Evolutionary conservation across 106 monocot genomes (phyloP).

Genomic region (Dendrobium huoshanense): DNA sequence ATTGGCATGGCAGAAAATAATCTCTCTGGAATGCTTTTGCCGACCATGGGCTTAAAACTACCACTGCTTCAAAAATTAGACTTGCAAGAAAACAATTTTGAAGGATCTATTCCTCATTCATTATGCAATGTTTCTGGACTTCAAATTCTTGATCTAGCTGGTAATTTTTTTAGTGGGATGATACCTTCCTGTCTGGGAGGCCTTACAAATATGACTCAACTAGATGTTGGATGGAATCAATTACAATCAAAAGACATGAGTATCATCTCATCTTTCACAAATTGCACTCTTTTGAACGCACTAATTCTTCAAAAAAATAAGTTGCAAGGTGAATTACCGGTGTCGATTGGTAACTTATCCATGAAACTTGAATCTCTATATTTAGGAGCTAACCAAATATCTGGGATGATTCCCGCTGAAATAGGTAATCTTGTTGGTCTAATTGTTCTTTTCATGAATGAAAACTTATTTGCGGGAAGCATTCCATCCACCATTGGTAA

Average conservation of each 20-base stretch:
- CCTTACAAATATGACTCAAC: not conserved
- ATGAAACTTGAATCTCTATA: conserved; percentile 7
- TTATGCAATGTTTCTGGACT: conserved; percentile 12
- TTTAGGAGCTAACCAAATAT: conserved; percentile 16
- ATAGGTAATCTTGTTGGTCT: conserved; percentile 16
- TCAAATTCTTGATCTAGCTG: not conserved
- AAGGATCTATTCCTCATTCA: conserved; percentile 32
- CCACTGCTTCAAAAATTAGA: conserved; percentile 15
- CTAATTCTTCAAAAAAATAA: conserved; percentile 8
- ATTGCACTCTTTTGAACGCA: conserved; percentile 5
- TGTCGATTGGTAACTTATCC: conserved; percentile 17
- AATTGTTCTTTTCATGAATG: not conserved
- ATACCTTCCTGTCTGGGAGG: conserved; percentile 23
- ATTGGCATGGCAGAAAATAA: not conserved
- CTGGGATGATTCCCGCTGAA: conserved; percentile 22
- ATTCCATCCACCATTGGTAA: conserved; percentile 17
- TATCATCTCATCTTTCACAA: conserved; percentile 23
- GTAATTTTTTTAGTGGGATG: conserved; percentile 18
- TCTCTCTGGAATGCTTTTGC: conserved; percentile 17
- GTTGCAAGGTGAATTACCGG: conserved; percentile 14
- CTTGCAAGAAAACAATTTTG: conserved; percentile 19
- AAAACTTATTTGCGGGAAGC: conserved; percentile 13
- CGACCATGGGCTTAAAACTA: conserved; percentile 13
- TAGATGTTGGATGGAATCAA: conserved; percentile 11
- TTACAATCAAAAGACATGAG: conserved; percentile 27